Conservation (phyloP, 78 protist species). For the Protostelium mycophagum region DNA sequence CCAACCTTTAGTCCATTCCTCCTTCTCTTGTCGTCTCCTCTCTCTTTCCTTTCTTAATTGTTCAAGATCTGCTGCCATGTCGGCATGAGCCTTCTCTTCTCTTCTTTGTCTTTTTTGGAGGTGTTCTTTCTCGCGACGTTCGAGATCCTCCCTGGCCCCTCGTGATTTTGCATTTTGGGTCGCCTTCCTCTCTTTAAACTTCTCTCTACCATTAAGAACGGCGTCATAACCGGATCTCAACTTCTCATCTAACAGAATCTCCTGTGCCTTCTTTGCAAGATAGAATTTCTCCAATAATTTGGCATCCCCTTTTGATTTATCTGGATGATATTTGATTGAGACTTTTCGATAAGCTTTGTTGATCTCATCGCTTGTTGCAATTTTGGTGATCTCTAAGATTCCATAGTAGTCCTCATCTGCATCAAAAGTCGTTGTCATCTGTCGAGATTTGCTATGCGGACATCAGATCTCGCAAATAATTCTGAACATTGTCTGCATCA, state of each 20-base stretch:
- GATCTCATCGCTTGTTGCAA: constrained; percentile 51
- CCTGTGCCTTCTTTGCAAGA: not conserved
- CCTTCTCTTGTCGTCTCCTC: not conserved
- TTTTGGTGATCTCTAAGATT: constrained; percentile 49
- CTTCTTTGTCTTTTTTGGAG: not conserved
- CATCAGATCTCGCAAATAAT: too few relatives aligned
- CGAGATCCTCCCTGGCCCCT: not conserved
- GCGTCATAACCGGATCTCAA: not conserved
- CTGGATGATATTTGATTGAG: constrained; percentile 76
- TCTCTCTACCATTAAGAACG: not conserved
- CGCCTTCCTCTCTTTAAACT: not conserved
- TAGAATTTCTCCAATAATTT: constrained; percentile 14
- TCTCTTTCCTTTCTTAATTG: not conserved
- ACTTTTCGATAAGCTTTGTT: constrained; percentile 70
- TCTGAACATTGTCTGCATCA: too few relatives aligned
- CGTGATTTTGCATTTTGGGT: not conserved
- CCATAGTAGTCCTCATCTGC: constrained; percentile 58
- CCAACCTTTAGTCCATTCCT: not conserved
- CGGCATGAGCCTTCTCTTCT: not conserved
- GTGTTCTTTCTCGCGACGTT: not conserved
- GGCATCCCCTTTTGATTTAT: constrained; percentile 18
- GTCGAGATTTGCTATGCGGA: too few relatives aligned
- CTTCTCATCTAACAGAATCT: not conserved
- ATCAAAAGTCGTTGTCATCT: too few relatives aligned
- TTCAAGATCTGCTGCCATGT: not conserved